Evolutionary conservation across 768 basidiomycete genomes (phyloP).

Genomic region (Mycena pura): DNA sequence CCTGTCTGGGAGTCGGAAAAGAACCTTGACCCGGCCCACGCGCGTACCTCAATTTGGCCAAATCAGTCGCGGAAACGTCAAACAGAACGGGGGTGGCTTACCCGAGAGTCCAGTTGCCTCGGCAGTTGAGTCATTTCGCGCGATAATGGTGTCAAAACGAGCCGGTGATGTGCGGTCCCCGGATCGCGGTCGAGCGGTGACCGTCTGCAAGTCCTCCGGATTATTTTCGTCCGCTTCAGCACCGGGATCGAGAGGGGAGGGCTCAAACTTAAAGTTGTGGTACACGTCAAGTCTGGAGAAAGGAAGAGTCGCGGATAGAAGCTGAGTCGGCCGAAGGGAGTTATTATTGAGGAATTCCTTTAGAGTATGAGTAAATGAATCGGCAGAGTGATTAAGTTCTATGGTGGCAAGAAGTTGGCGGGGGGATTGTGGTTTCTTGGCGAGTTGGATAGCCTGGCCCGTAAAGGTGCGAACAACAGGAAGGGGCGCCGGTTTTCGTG

Average conservation of each 20-base stretch:
- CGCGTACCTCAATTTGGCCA: neutral
- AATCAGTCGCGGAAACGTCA: no score
- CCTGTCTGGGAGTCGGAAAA: neutral
- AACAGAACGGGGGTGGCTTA: no score
- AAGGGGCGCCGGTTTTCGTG: neutral
- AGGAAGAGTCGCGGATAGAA: constrained; percentile 17
- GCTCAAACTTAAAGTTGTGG: constrained; percentile 32
- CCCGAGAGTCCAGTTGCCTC: constrained; percentile 31
- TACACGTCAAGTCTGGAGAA: constrained; percentile 31
- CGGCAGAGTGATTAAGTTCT: neutral
- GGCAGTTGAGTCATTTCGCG: constrained; percentile 22
- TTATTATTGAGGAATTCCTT: constrained; percentile 22
- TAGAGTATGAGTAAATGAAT: neutral
- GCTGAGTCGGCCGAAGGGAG: constrained; percentile 3
- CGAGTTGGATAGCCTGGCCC: neutral
- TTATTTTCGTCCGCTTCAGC: constrained; percentile 11
- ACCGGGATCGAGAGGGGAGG: constrained; percentile 25
- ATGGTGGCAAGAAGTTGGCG: neutral
- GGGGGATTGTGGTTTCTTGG: neutral
- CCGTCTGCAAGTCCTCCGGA: constrained; percentile 8
- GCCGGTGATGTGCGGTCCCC: constrained; percentile 16
- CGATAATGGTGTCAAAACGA: constrained; percentile 35
- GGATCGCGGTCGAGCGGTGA: neutral
- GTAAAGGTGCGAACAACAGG: neutral
- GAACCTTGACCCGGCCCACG: neutral